These are phyloP conservation scores for Platanthera guangdongensis DNA, from an alignment of 106 monocot genomes.

Conservation along the genomic window DNA sequence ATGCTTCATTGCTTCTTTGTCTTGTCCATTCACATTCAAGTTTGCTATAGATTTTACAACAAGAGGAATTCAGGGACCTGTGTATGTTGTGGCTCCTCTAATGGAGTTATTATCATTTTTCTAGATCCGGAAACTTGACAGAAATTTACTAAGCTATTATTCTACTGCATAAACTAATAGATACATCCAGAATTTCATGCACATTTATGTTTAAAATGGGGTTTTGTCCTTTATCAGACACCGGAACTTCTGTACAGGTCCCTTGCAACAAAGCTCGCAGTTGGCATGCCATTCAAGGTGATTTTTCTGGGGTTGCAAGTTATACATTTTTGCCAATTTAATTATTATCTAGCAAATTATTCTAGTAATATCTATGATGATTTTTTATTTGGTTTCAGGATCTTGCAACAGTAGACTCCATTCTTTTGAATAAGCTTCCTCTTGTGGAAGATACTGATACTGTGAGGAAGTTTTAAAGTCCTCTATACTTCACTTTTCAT, in stretches of 20 bases:
- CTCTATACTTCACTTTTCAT: neutral
- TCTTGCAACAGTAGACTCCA: constrained; percentile 96
- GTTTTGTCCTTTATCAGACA: constrained; percentile 35
- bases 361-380: constrained; percentile 6
- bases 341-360: neutral
- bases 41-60: too few species aligned
- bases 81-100: too few species aligned
- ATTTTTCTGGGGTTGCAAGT: constrained; percentile 1
- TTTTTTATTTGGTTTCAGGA: constrained; percentile 44
- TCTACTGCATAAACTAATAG: neutral
- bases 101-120: neutral
- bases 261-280: constrained; percentile 86
- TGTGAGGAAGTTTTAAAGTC: constrained; percentile 32
- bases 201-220: neutral
- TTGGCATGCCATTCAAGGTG: constrained; percentile 99
- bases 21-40: too few species aligned
- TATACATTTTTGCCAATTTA: neutral
- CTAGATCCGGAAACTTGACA: neutral
- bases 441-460: constrained; percentile 71
- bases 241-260: constrained; percentile 89
- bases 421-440: constrained; percentile 86
- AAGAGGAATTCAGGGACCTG: too few species aligned
- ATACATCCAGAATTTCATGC: neutral
- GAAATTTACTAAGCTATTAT: neutral
- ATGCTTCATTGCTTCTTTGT: too few species aligned